Evolutionary conservation across 805 yeast species (phyloP).

Genomic region (Candida wancherniae): DNA sequence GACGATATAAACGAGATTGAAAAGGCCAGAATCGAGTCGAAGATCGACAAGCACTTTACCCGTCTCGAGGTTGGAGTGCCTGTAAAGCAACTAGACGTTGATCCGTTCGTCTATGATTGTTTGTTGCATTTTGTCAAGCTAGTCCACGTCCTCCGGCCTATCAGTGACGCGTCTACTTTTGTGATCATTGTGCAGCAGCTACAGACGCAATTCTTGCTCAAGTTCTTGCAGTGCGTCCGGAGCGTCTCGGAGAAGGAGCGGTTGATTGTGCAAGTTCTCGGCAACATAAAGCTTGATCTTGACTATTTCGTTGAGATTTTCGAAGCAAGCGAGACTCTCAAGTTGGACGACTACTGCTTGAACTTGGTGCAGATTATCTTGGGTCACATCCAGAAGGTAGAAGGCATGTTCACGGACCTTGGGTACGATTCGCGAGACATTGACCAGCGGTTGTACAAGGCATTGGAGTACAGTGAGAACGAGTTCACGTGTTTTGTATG

Average conservation of each 20-base stretch:
- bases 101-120: conserved; percentile 36
- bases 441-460: conserved; percentile 23
- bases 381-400: conserved; percentile 24
- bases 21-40: conserved; percentile 28
- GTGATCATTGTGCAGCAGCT: conserved; percentile 33
- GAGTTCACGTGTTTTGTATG: conserved; percentile 31
- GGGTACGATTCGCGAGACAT: conserved; percentile 25
- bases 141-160: conserved; percentile 36
- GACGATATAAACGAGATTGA: conserved; percentile 38
- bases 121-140: conserved; percentile 39
- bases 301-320: conserved; percentile 37
- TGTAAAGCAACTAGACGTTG: conserved; percentile 28
- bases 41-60: conserved; percentile 23
- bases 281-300: conserved; percentile 33
- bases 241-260: conserved; percentile 16
- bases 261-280: conserved; percentile 15
- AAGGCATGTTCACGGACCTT: conserved; percentile 19
- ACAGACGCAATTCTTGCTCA: conserved; percentile 32
- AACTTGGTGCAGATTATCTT: conserved; percentile 30
- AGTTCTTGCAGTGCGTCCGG: conserved; percentile 29
- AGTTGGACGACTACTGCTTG: conserved; percentile 31
- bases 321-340: conserved; percentile 29
- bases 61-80: conserved; percentile 26
- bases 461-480: conserved; percentile 24
- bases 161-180: conserved; percentile 34